Percentiles rank a stretch among this genome's conserved stretches.
These are phyloP conservation scores for Penicillium sp. DNA, from an alignment of 2,329 filamentous ascomycete species.

Conservation along the genomic window DNA sequence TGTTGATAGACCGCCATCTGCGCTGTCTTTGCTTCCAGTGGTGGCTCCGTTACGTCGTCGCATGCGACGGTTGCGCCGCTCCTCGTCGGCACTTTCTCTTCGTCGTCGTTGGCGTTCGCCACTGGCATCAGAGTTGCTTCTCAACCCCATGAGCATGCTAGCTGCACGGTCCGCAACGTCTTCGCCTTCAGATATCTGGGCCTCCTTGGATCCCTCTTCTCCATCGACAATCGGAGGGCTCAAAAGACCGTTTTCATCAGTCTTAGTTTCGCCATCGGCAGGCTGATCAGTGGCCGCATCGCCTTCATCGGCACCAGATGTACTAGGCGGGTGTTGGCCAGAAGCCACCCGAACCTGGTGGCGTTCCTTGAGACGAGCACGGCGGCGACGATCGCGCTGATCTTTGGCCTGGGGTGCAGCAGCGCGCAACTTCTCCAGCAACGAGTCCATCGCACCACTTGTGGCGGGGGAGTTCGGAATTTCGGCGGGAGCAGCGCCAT, in stretches of 20 bases:
- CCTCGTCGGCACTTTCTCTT: constrained; percentile 76
- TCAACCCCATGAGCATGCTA: constrained; percentile 78
- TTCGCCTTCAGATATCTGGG: constrained; percentile 55
- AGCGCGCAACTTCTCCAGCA: constrained; percentile 91
- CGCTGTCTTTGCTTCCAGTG: constrained; percentile 39
- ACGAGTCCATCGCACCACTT: constrained; percentile 91
- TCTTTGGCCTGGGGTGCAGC: constrained; percentile 88
- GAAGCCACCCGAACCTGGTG: constrained; percentile 88
- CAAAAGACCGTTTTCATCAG: constrained; percentile 41
- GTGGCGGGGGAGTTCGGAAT: constrained; percentile 66
- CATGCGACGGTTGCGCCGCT: constrained; percentile 67
- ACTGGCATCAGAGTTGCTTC: constrained; percentile 61
- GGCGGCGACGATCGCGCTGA: constrained; percentile 81
- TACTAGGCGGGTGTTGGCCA: constrained; percentile 82
- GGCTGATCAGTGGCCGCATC: constrained; percentile 52
- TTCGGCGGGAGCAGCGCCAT: constrained; percentile 50
- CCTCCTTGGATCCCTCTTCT: constrained; percentile 33
- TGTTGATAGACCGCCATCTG: constrained; percentile 32
- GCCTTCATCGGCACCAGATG: constrained; percentile 56
- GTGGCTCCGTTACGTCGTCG: constrained; percentile 61
- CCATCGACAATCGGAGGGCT: constrained; percentile 50
- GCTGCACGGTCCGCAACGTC: constrained; percentile 86
- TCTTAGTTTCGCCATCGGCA: constrained; percentile 43
- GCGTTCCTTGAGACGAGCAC: constrained; percentile 84
- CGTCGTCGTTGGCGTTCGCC: constrained; percentile 62